Percentiles rank a stretch among this genome's conserved stretches.
These are phyloP conservation scores for Botrytis elliptica DNA, from an alignment of 2,329 filamentous ascomycete species.

Conservation along the genomic window DNA sequence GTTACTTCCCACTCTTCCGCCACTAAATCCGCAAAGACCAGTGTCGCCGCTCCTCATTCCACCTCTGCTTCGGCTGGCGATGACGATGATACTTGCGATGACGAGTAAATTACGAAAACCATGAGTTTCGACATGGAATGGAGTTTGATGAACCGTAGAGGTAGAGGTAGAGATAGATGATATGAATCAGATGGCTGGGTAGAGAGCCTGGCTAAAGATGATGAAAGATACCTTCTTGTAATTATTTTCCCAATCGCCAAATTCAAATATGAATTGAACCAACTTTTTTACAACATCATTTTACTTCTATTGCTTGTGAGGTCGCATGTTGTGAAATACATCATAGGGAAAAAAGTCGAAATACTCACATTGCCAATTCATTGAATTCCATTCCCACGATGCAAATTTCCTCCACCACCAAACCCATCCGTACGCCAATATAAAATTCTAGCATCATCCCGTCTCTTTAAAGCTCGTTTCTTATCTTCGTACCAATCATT, in stretches of 20 bases:
- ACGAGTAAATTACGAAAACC: background rate
- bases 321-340: background rate
- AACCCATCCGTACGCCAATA: background rate
- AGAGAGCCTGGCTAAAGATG: background rate
- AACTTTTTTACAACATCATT: background rate
- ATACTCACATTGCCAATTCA: background rate
- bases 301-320: background rate
- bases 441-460: background rate
- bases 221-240: conserved; percentile 10
- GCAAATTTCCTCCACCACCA: background rate
- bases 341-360: background rate
- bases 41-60: background rate
- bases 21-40: background rate
- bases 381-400: background rate
- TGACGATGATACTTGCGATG: conserved; percentile 8
- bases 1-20: background rate
- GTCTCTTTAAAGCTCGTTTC: background rate
- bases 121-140: background rate
- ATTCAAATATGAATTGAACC: background rate
- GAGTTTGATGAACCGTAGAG: background rate
- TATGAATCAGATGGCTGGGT: background rate
- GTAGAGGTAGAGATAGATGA: background rate
- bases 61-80: background rate
- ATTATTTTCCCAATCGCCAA: background rate
- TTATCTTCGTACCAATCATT: background rate